Evolutionary conservation across 108 stramenopile genomes (phyloP).

Genomic region (Cyclotella distinguenda): DNA sequence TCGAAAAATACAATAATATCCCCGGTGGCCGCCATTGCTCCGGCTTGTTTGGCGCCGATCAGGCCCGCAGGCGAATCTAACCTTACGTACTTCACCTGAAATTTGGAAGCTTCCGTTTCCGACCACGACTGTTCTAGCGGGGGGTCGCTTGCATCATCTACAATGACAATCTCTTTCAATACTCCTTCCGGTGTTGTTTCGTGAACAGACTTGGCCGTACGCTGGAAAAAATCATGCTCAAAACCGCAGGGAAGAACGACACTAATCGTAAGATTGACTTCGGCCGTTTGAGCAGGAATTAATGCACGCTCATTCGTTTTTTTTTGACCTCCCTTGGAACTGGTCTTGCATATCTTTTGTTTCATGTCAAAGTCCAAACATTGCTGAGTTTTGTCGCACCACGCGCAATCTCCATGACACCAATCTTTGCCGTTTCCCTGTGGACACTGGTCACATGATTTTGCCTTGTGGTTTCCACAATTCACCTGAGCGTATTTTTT

Average conservation of each 20-base stretch:
- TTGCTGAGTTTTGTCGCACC: slow-evolving; percentile 16
- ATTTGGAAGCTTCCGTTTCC: slow-evolving; percentile 28
- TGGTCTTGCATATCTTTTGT: neutral
- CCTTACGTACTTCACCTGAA: slow-evolving; percentile 35
- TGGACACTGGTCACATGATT: slow-evolving; percentile 32
- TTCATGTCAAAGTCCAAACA: slow-evolving; percentile 19
- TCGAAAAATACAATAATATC: slow-evolving; percentile 48
- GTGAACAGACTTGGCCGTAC: slow-evolving; percentile 36
- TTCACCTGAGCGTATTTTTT: slow-evolving; percentile 29
- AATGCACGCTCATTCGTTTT: slow-evolving; percentile 12
- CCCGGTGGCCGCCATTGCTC: slow-evolving; percentile 40
- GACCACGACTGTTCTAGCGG: slow-evolving; percentile 23
- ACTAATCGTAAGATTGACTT: slow-evolving; percentile 29
- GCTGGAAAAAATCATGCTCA: slow-evolving; percentile 39
- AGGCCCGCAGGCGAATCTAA: slow-evolving; percentile 29
- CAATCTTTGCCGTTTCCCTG: slow-evolving; percentile 41
- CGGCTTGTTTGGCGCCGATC: slow-evolving; percentile 42
- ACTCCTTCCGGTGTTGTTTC: slow-evolving; percentile 32
- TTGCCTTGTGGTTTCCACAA: slow-evolving; percentile 47
- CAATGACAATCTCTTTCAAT: slow-evolving; percentile 40
- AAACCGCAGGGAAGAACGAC: slow-evolving; percentile 44
- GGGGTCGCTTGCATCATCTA: slow-evolving; percentile 45
- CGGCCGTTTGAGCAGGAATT: slow-evolving; percentile 8
- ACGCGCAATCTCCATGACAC: slow-evolving; percentile 50
- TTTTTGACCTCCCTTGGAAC: slow-evolving; percentile 7